These are phyloP conservation scores for Komagataella populi DNA, from an alignment of 805 yeast genomes.

Conservation along the genomic window DNA sequence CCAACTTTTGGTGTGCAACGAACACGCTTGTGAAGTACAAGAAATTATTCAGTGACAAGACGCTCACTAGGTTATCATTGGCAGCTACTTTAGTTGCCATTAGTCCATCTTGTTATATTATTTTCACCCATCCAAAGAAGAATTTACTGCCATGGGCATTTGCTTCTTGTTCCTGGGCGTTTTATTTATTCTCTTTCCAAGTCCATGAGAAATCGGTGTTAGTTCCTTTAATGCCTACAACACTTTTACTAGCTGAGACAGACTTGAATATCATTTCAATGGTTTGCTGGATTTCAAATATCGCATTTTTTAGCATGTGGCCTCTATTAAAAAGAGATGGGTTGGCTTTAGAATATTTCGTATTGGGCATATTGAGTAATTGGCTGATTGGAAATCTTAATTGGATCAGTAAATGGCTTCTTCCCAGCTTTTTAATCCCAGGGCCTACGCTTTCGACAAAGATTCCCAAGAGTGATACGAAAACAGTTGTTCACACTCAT, in stretches of 20 bases:
- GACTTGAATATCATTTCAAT: constrained; percentile 52
- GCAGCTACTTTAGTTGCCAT: constrained; percentile 37
- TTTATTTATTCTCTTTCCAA: constrained; percentile 83
- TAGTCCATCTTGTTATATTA: constrained; percentile 38
- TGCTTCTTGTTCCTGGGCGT: constrained; percentile 74
- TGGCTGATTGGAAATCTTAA: constrained; percentile 66
- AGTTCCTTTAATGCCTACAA: constrained; percentile 77
- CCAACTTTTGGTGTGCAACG: constrained; percentile 95
- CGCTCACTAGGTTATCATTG: constrained; percentile 48
- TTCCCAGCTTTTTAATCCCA: constrained; percentile 26
- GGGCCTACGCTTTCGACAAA: constrained; percentile 18
- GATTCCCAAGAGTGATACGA: constrained; percentile 1
- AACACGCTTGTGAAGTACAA: constrained; percentile 68
- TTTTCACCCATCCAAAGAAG: constrained; percentile 37
- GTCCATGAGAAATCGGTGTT: constrained; percentile 92
- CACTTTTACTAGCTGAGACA: constrained; percentile 45
- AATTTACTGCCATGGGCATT: constrained; percentile 56
- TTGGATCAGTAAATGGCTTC: constrained; percentile 31
- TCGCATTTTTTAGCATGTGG: constrained; percentile 76
- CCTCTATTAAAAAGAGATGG: constrained; percentile 76
- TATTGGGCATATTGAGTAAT: constrained; percentile 48
- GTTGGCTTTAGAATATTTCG: constrained; percentile 57
- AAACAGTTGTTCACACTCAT: constrained; percentile 4
- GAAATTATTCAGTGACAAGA: constrained; percentile 31
- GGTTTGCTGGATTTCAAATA: constrained; percentile 78